These are phyloP conservation scores for Pleurotus giganteus DNA, from an alignment of 768 basidiomycete species.

Conservation along the genomic window DNA sequence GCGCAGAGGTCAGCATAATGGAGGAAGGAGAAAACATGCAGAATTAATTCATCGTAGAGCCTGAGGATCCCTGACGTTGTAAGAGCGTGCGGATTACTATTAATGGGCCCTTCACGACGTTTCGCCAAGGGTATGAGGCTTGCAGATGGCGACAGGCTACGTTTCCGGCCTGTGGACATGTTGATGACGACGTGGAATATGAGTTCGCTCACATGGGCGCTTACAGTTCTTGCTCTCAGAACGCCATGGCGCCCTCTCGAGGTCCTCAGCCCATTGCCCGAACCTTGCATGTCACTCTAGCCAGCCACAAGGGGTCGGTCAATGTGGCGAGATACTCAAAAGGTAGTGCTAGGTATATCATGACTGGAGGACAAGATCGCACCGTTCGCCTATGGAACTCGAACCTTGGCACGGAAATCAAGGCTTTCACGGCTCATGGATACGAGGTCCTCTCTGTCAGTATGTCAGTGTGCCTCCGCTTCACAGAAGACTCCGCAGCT, in stretches of 20 bases:
- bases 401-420: conserved; percentile 81
- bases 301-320: conserved; percentile 77
- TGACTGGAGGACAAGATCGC: conserved; percentile 94
- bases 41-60: conserved; percentile 74
- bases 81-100: neutral
- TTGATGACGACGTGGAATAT: neutral
- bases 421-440: conserved; percentile 86
- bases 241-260: conserved; percentile 51
- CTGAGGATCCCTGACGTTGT: neutral
- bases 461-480: conserved; percentile 56
- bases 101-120: conserved; percentile 8
- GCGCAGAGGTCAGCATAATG: conserved; percentile 66
- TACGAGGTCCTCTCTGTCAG: conserved; percentile 92
- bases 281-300: conserved; percentile 59
- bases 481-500: neutral
- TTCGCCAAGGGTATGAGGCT: conserved; percentile 55
- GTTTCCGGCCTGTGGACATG: conserved; percentile 46
- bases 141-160: conserved; percentile 52
- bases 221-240: neutral
- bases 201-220: neutral
- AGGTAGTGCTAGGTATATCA: conserved; percentile 81
- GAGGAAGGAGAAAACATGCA: conserved; percentile 72
- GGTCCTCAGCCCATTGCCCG: conserved; percentile 54
- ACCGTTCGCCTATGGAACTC: conserved; percentile 92
- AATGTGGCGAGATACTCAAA: conserved; percentile 92